Percentiles rank a stretch among this genome's conserved stretches.
Conservation (phyloP, 768 basidiomycete genomes). For the Suillus plorans region DNA sequence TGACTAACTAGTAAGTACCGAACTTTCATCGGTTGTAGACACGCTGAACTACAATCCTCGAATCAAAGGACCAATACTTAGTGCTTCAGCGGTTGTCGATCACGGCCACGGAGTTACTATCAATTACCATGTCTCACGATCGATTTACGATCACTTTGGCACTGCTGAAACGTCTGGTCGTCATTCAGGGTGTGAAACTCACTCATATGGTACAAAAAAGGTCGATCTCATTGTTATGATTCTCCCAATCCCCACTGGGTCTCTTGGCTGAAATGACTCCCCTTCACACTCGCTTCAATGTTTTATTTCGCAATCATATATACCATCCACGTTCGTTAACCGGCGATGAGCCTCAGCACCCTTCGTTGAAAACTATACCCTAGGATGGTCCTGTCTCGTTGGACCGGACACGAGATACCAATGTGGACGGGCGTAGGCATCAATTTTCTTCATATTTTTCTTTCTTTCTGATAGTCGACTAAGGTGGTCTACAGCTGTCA, state of each 20-base stretch:
- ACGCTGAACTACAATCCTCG: neutral
- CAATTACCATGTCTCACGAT: neutral
- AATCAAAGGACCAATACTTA: neutral
- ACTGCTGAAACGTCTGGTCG: neutral
- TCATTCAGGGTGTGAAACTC: neutral
- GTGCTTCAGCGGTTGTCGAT: neutral
- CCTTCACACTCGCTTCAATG: neutral
- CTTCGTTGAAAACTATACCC: neutral
- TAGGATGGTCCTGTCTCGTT: neutral
- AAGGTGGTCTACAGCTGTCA: neutral
- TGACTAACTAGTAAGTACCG: neutral
- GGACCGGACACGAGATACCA: neutral
- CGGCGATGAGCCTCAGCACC: neutral
- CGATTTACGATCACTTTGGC: neutral
- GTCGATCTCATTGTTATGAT: neutral
- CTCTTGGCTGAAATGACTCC: neutral
- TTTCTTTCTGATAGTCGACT: neutral
- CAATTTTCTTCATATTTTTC: neutral
- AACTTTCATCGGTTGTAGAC: neutral
- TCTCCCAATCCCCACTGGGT: neutral
- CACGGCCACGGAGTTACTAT: too few species aligned
- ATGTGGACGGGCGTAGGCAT: neutral
- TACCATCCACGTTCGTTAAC: neutral
- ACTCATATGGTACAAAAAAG: neutral
- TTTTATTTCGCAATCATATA: neutral